Base-by-base conservation (phyloP, 495 filamentous ascomycete species). In the Venustampulla echinocandica region DNA sequence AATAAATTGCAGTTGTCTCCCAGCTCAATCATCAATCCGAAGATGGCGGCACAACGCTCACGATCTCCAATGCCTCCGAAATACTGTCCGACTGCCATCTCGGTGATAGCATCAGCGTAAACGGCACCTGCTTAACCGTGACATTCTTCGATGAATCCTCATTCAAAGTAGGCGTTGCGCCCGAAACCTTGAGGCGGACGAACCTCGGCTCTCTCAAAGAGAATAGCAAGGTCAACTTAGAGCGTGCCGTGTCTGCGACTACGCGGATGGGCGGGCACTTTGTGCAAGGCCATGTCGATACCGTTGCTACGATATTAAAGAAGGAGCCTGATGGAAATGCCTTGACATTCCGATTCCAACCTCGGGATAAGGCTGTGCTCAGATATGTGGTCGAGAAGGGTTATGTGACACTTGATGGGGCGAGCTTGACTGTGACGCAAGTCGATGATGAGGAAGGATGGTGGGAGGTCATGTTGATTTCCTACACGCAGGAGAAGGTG, bases 391-490 rank as follows among this genome's bases (percentile, higher is more conserved):
- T 99, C 2, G 84, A 92, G 71, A 99, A 99, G 74, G 93, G 93
- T 15, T 99, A 88, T 63, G 79, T 99, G 23, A 87, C 87, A 33
- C 73, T 99, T 35, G 93, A 99, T 64, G 93, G 93, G n/a, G 88
- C 92, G 23, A 95, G 89, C 59, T 65, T 99, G 70, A 99, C 93
- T 0, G 75, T 99, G 1, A 95, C 90, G 4, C 66, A 72, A 54
- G 92, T 97, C 1, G 68, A 87, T 57, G 84, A 85, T 27, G 67
- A 54, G 23, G 84, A 81, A 50, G 83, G 80, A 6, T 96, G 85
- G 81, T 97, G 85, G 79, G 92, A 97, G 76, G 84, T 99, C 9
- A 99, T 99, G 93, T 69, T 99, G 35, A 95, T 99, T 63, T 79
- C 86, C n/a, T 99, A 99, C 58, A 95, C 93, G 30, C 93, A 96